Percentiles rank a stretch among this genome's conserved stretches.
phyloP scores from a whole-genome alignment of 2,329 filamentous ascomycete species.

The Sporothrix brunneoviolacea region DNA sequence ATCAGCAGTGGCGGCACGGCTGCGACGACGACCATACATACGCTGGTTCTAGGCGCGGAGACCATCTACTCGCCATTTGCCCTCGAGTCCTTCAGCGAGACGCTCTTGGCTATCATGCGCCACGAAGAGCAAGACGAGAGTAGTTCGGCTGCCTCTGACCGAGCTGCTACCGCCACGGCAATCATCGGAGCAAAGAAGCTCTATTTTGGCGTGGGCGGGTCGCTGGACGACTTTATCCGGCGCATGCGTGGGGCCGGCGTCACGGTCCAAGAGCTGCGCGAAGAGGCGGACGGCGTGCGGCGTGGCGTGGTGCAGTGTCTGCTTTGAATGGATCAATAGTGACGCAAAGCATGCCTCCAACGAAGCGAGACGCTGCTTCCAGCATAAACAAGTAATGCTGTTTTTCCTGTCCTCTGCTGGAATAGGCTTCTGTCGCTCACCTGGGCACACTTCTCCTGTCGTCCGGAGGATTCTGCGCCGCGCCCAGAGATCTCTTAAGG shows the following conservation, averaged over 20 bases:
- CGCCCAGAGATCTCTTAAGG: no score
- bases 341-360: no score
- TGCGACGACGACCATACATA: conserved; percentile 18
- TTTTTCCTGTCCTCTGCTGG: no score
- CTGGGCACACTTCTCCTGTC: no score
- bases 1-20: conserved; percentile 14
- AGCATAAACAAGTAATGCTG: no score
- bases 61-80: conserved; percentile 77
- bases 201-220: conserved; percentile 81
- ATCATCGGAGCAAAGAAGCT: conserved; percentile 70
- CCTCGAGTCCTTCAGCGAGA: conserved; percentile 60
- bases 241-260: conserved; percentile 43
- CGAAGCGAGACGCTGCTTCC: no score
- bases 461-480: no score
- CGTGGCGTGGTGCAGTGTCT: conserved; percentile 52
- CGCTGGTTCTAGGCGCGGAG: conserved; percentile 65
- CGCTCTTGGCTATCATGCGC: conserved; percentile 53
- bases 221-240: conserved; percentile 65
- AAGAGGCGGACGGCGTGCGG: conserved; percentile 55
- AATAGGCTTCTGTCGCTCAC: no score
- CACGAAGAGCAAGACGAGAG: conserved; percentile 29
- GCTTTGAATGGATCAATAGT: conserved; percentile 21
- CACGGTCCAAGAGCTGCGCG: conserved; percentile 43
- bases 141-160: conserved; percentile 16
- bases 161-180: conserved; percentile 46